Evolutionary conservation across 1,284 basidiomycete genomes (phyloP), one percentile per base, ranked within the genome.

Genomic region (Trichosporon sp.): DNA sequence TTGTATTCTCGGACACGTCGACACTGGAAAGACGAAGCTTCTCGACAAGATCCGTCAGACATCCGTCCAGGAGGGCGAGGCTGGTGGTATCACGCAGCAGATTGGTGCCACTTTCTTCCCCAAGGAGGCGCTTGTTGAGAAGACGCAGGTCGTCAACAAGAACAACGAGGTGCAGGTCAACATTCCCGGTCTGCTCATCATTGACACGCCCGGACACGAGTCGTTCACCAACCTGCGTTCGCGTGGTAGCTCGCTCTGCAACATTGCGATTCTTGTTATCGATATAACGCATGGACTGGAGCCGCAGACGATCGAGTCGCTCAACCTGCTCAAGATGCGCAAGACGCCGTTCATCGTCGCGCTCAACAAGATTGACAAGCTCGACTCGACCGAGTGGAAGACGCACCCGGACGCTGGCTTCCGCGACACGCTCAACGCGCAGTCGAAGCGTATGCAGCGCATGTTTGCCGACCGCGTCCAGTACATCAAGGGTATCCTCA

Each of bases 41-140:
- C 83, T 99, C 70, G 96, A 99, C 81, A 99, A 99, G 92, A 98
- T 99, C 78, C 94, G 96, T 73, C 95, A 99, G 89, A 99, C 95
- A 8, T 98, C 98, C 73, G 96, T 99, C 19, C 95, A 99, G 83
- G 95, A 97, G 80, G 96, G 96, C 65, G 96, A 99, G 86, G 96
- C 96, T 1, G 96, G 96, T 77, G 96, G 96, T 84, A 99, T 99
- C 79, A 99, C 96, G 0, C 96, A 99, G 81, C 96, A 99, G 79
- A 99, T 99, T 72, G 96, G 96, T 85, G 96, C 96, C n/a, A 99
- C 96, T 0, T 99, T 96, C 84, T 99, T 99, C 88, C 96, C 96
- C 56, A 89, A 90, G 58, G 91, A 95, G n/a, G 93, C 94, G 7
- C 96, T 99, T 78, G 87, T 89, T 81, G 86, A 87, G 62, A 99